Conservation (phyloP, 345 rosid species). For the Kandelia obovata region DNA sequence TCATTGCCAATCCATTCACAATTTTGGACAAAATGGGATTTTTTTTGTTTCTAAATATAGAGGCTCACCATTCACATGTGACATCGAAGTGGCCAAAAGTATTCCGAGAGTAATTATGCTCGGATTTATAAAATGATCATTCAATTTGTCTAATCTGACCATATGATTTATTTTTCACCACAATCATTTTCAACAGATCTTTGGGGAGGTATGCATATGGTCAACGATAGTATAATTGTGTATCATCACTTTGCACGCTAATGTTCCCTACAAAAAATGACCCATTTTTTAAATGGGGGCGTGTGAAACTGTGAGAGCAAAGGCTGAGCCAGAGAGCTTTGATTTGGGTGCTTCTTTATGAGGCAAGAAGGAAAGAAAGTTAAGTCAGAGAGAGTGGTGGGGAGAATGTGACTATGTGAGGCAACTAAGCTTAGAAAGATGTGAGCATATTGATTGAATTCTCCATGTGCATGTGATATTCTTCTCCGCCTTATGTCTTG, state of each 20-base stretch:
- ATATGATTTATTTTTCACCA: too few species aligned
- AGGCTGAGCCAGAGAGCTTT: background rate
- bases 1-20: too few species aligned
- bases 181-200: too few species aligned
- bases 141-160: too few species aligned
- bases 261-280: background rate
- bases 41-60: too few species aligned
- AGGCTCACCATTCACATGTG: too few species aligned
- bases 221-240: too few species aligned
- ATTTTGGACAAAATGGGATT: background rate
- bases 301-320: background rate
- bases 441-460: conserved; percentile 17
- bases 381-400: conserved; percentile 12
- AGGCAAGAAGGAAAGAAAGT: background rate
- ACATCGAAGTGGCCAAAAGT: too few species aligned
- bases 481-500: background rate
- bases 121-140: too few species aligned
- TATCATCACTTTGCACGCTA: conserved; percentile 2
- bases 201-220: too few species aligned
- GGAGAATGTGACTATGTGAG: conserved; percentile 19
- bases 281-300: background rate
- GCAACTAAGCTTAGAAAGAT: conserved; percentile 3
- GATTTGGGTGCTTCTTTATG: conserved; percentile 5
- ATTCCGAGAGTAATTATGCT: too few species aligned
- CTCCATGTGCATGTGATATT: background rate